These are phyloP conservation scores for Euryodendron excelsum DNA, from an alignment of 148 eudicot species.

Conservation along the genomic window DNA sequence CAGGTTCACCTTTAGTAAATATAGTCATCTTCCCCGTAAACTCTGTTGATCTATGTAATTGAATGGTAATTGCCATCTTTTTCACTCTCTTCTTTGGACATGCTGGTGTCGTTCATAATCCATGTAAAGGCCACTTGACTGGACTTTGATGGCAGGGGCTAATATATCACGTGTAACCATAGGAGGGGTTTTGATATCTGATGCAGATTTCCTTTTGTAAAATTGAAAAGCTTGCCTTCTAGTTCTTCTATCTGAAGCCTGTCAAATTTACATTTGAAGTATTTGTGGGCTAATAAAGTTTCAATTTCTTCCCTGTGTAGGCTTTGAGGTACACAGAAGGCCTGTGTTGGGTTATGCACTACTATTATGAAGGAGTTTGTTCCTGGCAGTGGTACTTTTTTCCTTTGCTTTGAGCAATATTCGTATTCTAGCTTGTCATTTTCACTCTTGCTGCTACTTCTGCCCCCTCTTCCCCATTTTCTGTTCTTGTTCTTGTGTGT, in stretches of 20 bases:
- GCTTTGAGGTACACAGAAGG: constrained; percentile 84
- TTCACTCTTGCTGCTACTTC: background rate
- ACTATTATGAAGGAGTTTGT: constrained; percentile 98
- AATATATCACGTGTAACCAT: background rate
- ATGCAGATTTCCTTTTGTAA: background rate
- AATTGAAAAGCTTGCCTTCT: background rate
- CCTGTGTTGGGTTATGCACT: constrained; percentile 97
- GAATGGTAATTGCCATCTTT: too few species aligned
- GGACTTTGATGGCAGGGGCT: background rate
- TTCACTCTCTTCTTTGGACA: too few species aligned
- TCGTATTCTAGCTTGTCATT: background rate
- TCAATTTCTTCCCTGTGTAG: constrained; percentile 34
- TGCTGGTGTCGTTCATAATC: too few species aligned
- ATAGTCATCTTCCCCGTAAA: too few species aligned
- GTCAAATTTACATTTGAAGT: background rate
- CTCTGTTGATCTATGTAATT: too few species aligned
- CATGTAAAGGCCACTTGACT: background rate
- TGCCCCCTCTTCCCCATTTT: background rate
- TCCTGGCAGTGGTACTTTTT: constrained; percentile 85
- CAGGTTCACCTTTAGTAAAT: too few species aligned
- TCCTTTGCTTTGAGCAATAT: background rate
- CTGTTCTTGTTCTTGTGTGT: background rate
- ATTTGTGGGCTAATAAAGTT: background rate
- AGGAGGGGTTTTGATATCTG: background rate
- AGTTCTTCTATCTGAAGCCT: background rate